phyloP scores from a whole-genome alignment of 768 basidiomycete genomes.

The Megacollybia marginata region DNA sequence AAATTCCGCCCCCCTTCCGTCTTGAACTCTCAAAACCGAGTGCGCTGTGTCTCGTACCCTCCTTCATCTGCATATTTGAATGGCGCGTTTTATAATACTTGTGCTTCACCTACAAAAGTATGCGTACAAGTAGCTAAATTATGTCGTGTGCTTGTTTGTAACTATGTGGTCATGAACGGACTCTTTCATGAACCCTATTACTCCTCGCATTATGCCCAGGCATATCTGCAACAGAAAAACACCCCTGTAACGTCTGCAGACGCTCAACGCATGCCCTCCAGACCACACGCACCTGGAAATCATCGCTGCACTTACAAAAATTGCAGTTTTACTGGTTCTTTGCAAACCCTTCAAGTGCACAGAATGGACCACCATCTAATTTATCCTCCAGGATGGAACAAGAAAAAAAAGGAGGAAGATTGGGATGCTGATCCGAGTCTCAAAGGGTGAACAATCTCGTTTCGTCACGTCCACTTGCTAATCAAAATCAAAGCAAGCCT shows the following conservation, averaged over 20 bases:
- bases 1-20: not conserved
- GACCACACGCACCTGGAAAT: constrained; percentile 52
- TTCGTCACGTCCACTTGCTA: constrained; percentile 1
- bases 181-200: constrained; percentile 7
- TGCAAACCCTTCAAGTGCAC: constrained; percentile 67
- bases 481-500: constrained; percentile 43
- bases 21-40: not conserved
- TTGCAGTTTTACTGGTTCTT: constrained; percentile 66
- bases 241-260: constrained; percentile 18
- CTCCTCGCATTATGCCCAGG: constrained; percentile 51
- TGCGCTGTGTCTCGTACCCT: not conserved
- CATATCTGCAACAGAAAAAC: constrained; percentile 32
- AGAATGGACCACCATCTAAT: constrained; percentile 90
- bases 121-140: constrained; percentile 6
- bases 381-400: constrained; percentile 68
- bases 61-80: not conserved
- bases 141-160: constrained; percentile 1
- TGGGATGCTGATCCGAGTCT: constrained; percentile 84
- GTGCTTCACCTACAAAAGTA: constrained; percentile 6
- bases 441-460: constrained; percentile 47
- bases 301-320: constrained; percentile 50
- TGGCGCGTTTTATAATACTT: constrained; percentile 3
- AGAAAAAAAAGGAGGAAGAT: constrained; percentile 42
- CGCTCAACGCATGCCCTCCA: not conserved
- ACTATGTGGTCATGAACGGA: constrained; percentile 1